Conservation (phyloP, 2,329 filamentous ascomycete species). For the Phyllachora maydis region DNA sequence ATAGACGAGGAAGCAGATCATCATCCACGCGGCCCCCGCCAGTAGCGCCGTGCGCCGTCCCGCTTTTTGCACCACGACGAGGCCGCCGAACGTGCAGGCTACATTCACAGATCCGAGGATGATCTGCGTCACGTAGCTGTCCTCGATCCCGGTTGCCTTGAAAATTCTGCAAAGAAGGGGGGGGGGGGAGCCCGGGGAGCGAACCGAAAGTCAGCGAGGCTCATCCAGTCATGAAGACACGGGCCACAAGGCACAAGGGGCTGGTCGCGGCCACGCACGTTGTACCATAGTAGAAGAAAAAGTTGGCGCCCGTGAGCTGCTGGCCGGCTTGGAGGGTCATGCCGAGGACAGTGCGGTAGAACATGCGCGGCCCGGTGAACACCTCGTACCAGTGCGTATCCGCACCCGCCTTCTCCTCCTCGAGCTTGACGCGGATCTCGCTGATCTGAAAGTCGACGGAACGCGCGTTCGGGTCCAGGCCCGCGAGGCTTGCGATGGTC, state of each 20-base stretch:
- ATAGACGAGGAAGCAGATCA: slow-evolving; percentile 42
- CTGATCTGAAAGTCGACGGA: slow-evolving; percentile 28
- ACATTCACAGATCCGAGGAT: slow-evolving; percentile 52
- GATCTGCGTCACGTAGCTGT: slow-evolving; percentile 46
- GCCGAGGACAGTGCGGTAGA: slow-evolving; percentile 44
- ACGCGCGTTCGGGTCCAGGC: slow-evolving; percentile 19
- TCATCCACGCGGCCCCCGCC: slow-evolving; percentile 46
- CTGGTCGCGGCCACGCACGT: too few relatives aligned
- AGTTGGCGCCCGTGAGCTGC: slow-evolving; percentile 44
- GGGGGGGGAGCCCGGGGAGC: too few relatives aligned
- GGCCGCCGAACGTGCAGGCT: slow-evolving; percentile 40
- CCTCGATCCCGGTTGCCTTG: slow-evolving; percentile 40
- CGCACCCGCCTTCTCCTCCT: slow-evolving; percentile 20
- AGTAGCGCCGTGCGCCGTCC: slow-evolving; percentile 50
- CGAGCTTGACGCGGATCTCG: slow-evolving; percentile 26
- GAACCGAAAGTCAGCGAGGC: too few relatives aligned
- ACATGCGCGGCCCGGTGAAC: slow-evolving; percentile 33
- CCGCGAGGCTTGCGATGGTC: slow-evolving; percentile 30
- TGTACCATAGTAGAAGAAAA: slow-evolving; percentile 47
- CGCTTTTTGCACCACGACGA: slow-evolving; percentile 47
- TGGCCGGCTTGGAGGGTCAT: slow-evolving; percentile 44
- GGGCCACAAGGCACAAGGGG: too few relatives aligned
- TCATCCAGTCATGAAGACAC: too few relatives aligned
- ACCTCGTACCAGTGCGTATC: slow-evolving; percentile 35
- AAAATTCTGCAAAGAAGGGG: slow-evolving; percentile 50